Conservation (phyloP, 257 asterid genomes). For the Solanum bulbocastanum region DNA sequence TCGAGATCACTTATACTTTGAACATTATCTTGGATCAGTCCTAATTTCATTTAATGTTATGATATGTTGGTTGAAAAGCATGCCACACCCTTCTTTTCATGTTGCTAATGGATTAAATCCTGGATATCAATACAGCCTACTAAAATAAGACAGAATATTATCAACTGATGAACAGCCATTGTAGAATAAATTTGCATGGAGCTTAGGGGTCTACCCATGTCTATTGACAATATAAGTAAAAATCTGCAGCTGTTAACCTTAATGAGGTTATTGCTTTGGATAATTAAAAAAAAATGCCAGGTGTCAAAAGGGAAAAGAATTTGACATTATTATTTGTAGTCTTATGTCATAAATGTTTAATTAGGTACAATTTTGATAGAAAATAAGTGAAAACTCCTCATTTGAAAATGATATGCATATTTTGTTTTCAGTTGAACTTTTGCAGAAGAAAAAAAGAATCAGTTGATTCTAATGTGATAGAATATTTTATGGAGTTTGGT, state of each 20-base stretch:
- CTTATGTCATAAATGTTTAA: not conserved
- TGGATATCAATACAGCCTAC: constrained; percentile 4
- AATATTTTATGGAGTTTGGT: constrained; percentile 53
- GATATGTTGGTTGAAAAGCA: not conserved
- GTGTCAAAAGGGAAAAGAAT: not conserved
- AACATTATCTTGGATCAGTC: not conserved
- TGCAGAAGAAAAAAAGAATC: constrained; percentile 20
- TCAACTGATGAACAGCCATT: constrained; percentile 14
- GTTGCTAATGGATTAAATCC: not conserved
- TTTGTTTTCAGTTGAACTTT: constrained; percentile 34
- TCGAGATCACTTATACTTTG: not conserved
- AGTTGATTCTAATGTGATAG: constrained; percentile 48
- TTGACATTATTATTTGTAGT: not conserved
- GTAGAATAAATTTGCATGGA: constrained; percentile 17
- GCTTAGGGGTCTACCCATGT: constrained; percentile 1
- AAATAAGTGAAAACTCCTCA: constrained; percentile 3
- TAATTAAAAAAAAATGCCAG: not conserved
- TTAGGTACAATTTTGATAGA: not conserved
- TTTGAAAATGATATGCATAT: constrained; percentile 16
- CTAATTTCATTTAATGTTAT: not conserved
- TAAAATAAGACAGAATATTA: not conserved
- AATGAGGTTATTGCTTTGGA: not conserved
- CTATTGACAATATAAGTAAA: not conserved
- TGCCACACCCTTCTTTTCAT: not conserved
- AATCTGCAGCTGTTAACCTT: constrained; percentile 2